Evolutionary conservation across 805 yeast species (phyloP).

Genomic region (Torulaspora quercuum): DNA sequence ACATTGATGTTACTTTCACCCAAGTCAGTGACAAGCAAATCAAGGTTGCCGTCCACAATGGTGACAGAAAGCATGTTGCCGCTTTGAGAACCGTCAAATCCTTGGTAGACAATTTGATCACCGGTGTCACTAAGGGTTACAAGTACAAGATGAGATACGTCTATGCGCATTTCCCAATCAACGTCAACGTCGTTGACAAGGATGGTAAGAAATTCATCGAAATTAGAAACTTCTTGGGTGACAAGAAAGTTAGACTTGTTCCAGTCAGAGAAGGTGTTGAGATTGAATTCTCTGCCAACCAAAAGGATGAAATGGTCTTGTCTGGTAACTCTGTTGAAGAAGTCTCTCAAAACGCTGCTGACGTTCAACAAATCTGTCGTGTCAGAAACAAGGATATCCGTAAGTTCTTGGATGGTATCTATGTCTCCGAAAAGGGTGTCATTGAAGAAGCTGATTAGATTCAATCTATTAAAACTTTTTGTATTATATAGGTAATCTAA

Average conservation of each 20-base stretch:
- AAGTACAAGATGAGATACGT: slow-evolving; percentile 99
- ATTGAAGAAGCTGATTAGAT: slow-evolving; percentile 60
- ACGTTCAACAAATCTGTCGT: slow-evolving; percentile 95
- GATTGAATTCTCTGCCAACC: slow-evolving; percentile 73
- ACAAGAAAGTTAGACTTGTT: slow-evolving; percentile 91
- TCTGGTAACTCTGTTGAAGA: slow-evolving; percentile 95
- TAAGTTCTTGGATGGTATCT: slow-evolving; percentile 99
- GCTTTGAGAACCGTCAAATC: slow-evolving; percentile 98
- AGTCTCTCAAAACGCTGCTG: slow-evolving; percentile 98
- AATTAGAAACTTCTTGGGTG: slow-evolving; percentile 99
- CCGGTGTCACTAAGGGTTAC: slow-evolving; percentile 99
- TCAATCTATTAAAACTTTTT: slow-evolving; percentile 7
- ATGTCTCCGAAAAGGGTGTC: slow-evolving; percentile 93
- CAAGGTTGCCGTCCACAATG: slow-evolving; percentile 93
- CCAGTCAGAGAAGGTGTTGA: slow-evolving; percentile 85
- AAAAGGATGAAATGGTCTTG: slow-evolving; percentile 92
- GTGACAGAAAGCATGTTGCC: slow-evolving; percentile 99
- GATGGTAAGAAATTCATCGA: slow-evolving; percentile 76
- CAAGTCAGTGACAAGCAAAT: slow-evolving; percentile 69
- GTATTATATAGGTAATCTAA: slow-evolving; percentile 11
- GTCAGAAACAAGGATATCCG: slow-evolving; percentile 99
- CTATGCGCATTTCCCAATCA: slow-evolving; percentile 99
- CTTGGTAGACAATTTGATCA: slow-evolving; percentile 86
- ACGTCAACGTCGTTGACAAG: slow-evolving; percentile 83
- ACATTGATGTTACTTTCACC: slow-evolving; percentile 89